Base-by-base conservation (phyloP, 1,139 yeast species). In the Suhomyces ambrosiae region DNA sequence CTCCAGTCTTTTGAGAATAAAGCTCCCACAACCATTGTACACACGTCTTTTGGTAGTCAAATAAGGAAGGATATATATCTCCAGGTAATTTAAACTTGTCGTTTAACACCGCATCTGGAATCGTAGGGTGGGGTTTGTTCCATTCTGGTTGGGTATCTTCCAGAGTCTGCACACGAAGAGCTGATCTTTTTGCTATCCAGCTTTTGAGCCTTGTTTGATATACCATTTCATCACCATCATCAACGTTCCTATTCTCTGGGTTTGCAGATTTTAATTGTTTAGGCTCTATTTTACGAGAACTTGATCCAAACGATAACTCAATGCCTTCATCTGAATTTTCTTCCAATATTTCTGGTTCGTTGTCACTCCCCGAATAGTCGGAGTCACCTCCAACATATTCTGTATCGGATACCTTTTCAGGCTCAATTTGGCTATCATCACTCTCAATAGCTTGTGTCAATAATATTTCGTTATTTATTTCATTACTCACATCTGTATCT, bases 41-140 rank as follows among this genome's bases (percentile, higher is more conserved):
- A 45, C 97, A 89, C 0, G 98, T 92, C 52, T 87, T 86, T 52
- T 92, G 98, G 56, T 92, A 94, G 49, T 88, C 95, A 57, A 92
- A 92, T 10, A 92, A 65, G 7, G 90, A 76, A 0, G 95, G 84
- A 56, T 84, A 87, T 1, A 92, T 81, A 52, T 92, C 97, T 2
- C 97, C 97, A 0, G 98, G 98, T 0, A 92, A 68, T 43, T 68
- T 76, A 58, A 84, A 89, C 8, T 73, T 74, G 23, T 76, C 79
- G 52, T 86, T 84, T 7, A 92, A 63, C 5, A 74, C 69, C 0
- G 95, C 89, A 56, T 89, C 97, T 0, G 86, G 74, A 21, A 79
- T 70, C 0, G 76, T 63, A 0, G 96, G 97, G 59, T 90, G 96
- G 0, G 95, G 86, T 50, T 74, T 74, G 25, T 65, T 57, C 86